Base-by-base conservation (phyloP, 257 asterid species). In the Anisodus acutangulus region DNA sequence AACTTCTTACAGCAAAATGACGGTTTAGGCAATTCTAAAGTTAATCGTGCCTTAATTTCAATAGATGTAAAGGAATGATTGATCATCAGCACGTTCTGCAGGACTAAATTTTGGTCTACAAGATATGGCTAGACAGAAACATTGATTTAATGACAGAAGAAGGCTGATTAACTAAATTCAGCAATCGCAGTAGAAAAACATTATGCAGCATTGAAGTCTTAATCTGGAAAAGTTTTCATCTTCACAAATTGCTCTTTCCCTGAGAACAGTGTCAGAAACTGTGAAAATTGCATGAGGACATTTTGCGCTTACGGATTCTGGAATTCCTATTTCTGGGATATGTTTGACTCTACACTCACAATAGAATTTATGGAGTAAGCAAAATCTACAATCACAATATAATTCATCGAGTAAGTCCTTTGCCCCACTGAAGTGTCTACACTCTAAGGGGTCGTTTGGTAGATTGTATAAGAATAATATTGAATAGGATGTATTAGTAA, bases 81-180 rank as follows among this genome's bases (percentile, higher is more conserved):
- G 15, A 41, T 41, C 15, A 16, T 41, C 15, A 16, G 39, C 49
- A 69, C 13, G 22, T 67, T 69, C 6, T 15, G 10, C 53, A 69
- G 31, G 78, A 69, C 78, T n/a, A 15, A 15, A 68, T 68, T 13
- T 68, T 68, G 76, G 51, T 68, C 51, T 67, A 67, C 74, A 66
- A 12, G 19, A 35, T 54, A 55, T 13, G 7, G 16, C n/a, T 55
- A 55, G n/a, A 55, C 4, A 55, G n/a, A 13, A 55, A 55, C 22
- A 17, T 59, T 2, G 17, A n/a, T 17, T 4, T 62, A 37, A 19
- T 8, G 9, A 31, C 45, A 12, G 47, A 31, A 31, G 72, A 11
- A 31, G 72, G n/a, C 43, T 66, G 49, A 35, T 12, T 12, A 10
- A 11, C 9, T 66, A 35, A 35, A 31, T 35, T 67, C n/a, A 64